Conservation (phyloP, 2,329 filamentous ascomycete genomes). For the Alternaria dauci region DNA sequence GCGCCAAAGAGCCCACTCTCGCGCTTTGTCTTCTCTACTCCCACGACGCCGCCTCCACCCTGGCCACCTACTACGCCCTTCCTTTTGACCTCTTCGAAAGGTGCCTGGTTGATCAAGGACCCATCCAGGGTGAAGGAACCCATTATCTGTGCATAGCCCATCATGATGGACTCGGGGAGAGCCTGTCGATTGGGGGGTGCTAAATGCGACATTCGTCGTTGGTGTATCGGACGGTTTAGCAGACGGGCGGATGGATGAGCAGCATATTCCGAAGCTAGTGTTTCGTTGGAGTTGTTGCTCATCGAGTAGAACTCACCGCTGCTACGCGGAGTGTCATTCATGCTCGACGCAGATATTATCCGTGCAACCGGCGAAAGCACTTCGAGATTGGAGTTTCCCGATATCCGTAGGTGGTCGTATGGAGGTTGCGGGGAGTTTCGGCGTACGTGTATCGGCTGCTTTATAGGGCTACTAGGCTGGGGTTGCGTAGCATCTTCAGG, state of each 20-base stretch:
- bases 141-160: constrained; percentile 95
- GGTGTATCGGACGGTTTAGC: constrained; percentile 49
- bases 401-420: constrained; percentile 18
- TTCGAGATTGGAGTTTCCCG: constrained; percentile 60
- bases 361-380: constrained; percentile 68
- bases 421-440: constrained; percentile 37
- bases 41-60: constrained; percentile 81
- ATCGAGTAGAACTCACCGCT: constrained; percentile 95
- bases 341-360: constrained; percentile 79
- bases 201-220: constrained; percentile 42
- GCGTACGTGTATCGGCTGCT: constrained; percentile 47
- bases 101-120: constrained; percentile 85
- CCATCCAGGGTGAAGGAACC: constrained; percentile 92
- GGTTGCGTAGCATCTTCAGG: constrained; percentile 40
- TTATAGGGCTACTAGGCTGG: constrained; percentile 44
- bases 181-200: constrained; percentile 42
- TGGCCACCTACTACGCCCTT: constrained; percentile 90
- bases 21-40: constrained; percentile 76
- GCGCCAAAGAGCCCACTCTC: constrained; percentile 82
- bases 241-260: constrained; percentile 59
- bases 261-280: constrained; percentile 85
- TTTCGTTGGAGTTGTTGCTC: constrained; percentile 95
- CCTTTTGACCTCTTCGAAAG: constrained; percentile 94
- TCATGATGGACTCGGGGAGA: constrained; percentile 84
- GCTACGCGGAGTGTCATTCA: constrained; percentile 80